These are phyloP conservation scores for Mortierella hygrophila DNA, from an alignment of 192 early-diverging fungal species.

Conservation along the genomic window DNA sequence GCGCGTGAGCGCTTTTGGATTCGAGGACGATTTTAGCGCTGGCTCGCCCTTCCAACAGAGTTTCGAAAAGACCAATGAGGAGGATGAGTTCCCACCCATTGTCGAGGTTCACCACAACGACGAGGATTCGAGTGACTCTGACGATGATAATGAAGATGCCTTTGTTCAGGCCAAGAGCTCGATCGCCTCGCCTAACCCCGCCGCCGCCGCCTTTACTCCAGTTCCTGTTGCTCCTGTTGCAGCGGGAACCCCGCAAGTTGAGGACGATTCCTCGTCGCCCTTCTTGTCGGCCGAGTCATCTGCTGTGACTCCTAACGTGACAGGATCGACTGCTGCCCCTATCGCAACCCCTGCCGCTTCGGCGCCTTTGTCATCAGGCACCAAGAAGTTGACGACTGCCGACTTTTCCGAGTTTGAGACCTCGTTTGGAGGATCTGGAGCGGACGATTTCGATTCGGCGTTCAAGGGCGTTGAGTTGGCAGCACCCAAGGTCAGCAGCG, in stretches of 20 bases:
- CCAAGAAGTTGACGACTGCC: slow-evolving; percentile 47
- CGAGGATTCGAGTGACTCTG: slow-evolving; percentile 41
- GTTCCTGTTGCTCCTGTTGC: neutral
- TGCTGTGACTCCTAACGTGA: neutral
- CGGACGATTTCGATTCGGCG: slow-evolving; percentile 47
- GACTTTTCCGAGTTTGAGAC: slow-evolving; percentile 51
- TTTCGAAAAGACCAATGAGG: slow-evolving; percentile 21
- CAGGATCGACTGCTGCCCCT: neutral
- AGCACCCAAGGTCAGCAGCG: slow-evolving; percentile 37
- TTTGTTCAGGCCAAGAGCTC: slow-evolving; percentile 52
- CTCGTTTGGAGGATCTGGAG: slow-evolving; percentile 23
- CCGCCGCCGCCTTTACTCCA: neutral
- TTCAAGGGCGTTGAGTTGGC: slow-evolving; percentile 49
- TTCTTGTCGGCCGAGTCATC: slow-evolving; percentile 1
- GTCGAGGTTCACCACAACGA: slow-evolving; percentile 34
- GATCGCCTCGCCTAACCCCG: slow-evolving; percentile 14
- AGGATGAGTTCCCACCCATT: slow-evolving; percentile 52
- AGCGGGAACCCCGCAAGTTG: neutral
- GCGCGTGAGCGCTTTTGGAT: slow-evolving; percentile 53
- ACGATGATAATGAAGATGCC: slow-evolving; percentile 31
- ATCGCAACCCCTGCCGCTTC: slow-evolving; percentile 10
- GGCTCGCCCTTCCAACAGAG: slow-evolving; percentile 15
- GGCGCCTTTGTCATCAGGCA: slow-evolving; percentile 11
- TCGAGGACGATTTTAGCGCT: slow-evolving; percentile 47
- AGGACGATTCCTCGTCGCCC: neutral